Conservation (phyloP, 2,329 filamentous ascomycete genomes). For the Colletotrichum sp. region DNA sequence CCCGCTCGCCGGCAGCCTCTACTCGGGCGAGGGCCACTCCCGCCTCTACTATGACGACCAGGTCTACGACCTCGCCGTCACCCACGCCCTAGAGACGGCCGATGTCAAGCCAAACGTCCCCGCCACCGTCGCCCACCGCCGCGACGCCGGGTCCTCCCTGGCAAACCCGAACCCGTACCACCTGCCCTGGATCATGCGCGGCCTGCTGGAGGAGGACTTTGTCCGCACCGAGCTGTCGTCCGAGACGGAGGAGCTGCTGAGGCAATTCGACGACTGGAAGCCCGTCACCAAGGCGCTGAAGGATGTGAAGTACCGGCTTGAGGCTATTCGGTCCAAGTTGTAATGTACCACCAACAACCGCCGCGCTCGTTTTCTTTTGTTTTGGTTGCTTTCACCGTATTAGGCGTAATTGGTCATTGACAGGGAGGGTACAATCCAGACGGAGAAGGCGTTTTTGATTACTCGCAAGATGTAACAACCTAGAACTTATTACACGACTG, state of each 20-base stretch:
- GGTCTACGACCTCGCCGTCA: slow-evolving; percentile 81
- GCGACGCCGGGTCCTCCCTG: slow-evolving; percentile 31
- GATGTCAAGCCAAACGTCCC: slow-evolving; percentile 40
- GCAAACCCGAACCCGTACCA: slow-evolving; percentile 81
- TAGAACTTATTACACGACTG: neutral
- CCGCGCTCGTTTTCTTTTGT: neutral
- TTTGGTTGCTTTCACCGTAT: neutral
- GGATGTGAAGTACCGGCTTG: slow-evolving; percentile 93
- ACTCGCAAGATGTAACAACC: neutral
- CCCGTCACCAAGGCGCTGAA: slow-evolving; percentile 88
- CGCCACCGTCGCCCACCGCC: slow-evolving; percentile 25
- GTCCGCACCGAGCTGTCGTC: slow-evolving; percentile 80
- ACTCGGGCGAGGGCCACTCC: slow-evolving; percentile 91
- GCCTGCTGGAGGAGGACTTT: slow-evolving; percentile 87
- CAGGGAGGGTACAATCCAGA: neutral
- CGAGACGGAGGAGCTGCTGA: slow-evolving; percentile 81
- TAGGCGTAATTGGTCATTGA: neutral
- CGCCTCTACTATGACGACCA: slow-evolving; percentile 88
- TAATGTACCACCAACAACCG: slow-evolving; percentile 28
- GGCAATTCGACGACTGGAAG: slow-evolving; percentile 92
- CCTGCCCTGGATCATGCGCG: slow-evolving; percentile 94
- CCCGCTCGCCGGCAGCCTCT: slow-evolving; percentile 88
- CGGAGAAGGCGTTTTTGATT: neutral
- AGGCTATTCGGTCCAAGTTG: slow-evolving; percentile 88
- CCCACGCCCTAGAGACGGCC: slow-evolving; percentile 77